Percentiles rank a stretch among this genome's conserved stretches.
Conservation (phyloP, 176 grass and related monocot species). For the Triticum dicoccoides region DNA sequence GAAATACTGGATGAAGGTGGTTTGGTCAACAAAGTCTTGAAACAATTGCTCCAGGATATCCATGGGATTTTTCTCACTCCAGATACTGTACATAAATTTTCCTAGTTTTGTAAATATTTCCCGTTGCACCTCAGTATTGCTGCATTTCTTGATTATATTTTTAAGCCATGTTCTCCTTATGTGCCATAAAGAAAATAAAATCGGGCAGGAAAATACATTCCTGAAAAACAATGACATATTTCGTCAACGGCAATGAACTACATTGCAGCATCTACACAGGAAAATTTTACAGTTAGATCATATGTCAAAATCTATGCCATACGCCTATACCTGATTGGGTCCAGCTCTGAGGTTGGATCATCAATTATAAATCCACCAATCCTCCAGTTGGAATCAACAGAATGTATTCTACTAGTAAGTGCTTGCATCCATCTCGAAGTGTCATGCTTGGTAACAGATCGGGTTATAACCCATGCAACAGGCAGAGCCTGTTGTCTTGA, state of each 20-base stretch:
- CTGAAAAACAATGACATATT: slow-evolving; percentile 41
- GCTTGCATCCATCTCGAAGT: slow-evolving; percentile 85
- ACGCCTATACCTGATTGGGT: slow-evolving; percentile 61
- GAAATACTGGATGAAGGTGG: slow-evolving; percentile 77
- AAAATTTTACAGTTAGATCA: neutral
- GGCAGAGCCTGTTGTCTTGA: slow-evolving; percentile 79
- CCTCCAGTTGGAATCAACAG: slow-evolving; percentile 63
- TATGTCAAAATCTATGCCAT: neutral
- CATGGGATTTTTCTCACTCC: slow-evolving; percentile 61
- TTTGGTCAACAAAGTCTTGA: slow-evolving; percentile 92
- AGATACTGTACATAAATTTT: slow-evolving; percentile 69
- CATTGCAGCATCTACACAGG: neutral
- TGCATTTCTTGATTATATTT: slow-evolving; percentile 80
- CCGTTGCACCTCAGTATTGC: slow-evolving; percentile 60
- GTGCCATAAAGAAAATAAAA: slow-evolving; percentile 82
- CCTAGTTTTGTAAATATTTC: slow-evolving; percentile 73
- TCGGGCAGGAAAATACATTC: slow-evolving; percentile 68
- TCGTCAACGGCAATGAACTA: neutral
- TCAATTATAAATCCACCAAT: slow-evolving; percentile 74
- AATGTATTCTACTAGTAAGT: slow-evolving; percentile 63
- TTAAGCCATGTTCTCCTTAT: slow-evolving; percentile 88
- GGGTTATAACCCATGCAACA: slow-evolving; percentile 91
- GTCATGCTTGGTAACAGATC: slow-evolving; percentile 76
- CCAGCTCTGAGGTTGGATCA: slow-evolving; percentile 76
- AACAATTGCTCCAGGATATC: slow-evolving; percentile 65